A percentile compares a stretch with the other conserved stretches of the same genome.
Evolutionary conservation across 164 flowering plant species (phyloP).

Genomic region (Magnolia changhungtana): DNA sequence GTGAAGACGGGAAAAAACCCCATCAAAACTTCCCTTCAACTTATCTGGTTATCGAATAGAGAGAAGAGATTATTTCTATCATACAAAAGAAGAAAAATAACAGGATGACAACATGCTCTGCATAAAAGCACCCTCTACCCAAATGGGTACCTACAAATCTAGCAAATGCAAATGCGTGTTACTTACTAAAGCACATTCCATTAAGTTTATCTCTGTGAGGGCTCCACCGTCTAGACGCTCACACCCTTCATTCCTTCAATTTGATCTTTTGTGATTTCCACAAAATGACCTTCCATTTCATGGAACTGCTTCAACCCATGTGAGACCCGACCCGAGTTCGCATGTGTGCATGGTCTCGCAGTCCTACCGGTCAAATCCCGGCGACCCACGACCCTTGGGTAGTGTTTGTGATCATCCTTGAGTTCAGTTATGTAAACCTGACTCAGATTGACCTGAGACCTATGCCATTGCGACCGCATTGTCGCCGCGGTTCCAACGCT

Average conservation of each 20-base stretch:
- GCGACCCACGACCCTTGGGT: too few species aligned
- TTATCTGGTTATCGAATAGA: not conserved
- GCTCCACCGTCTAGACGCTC: slow-evolving; percentile 71
- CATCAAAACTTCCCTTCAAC: not conserved
- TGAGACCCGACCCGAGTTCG: too few species aligned
- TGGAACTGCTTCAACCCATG: slow-evolving; percentile 78
- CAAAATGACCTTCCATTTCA: slow-evolving; percentile 88
- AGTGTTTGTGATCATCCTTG: too few species aligned
- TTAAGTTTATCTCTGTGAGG: slow-evolving; percentile 63
- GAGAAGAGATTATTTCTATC: not conserved
- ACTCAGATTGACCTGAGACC: too few species aligned
- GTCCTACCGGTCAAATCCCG: too few species aligned
- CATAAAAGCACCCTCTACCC: not conserved
- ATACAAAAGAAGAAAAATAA: slow-evolving; percentile 2
- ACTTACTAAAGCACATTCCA: not conserved
- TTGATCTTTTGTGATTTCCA: slow-evolving; percentile 80
- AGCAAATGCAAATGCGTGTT: not conserved
- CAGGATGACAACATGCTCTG: slow-evolving; percentile 1
- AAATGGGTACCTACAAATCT: not conserved
- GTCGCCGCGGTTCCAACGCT: too few species aligned
- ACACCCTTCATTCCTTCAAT: slow-evolving; percentile 81
- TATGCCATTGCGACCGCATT: too few species aligned
- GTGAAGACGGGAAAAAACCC: too few species aligned
- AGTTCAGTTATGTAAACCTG: too few species aligned
- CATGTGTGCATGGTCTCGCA: too few species aligned